Evolutionary conservation across 306 rosid species (phyloP).

Genomic region (Cajanus cajan): DNA sequence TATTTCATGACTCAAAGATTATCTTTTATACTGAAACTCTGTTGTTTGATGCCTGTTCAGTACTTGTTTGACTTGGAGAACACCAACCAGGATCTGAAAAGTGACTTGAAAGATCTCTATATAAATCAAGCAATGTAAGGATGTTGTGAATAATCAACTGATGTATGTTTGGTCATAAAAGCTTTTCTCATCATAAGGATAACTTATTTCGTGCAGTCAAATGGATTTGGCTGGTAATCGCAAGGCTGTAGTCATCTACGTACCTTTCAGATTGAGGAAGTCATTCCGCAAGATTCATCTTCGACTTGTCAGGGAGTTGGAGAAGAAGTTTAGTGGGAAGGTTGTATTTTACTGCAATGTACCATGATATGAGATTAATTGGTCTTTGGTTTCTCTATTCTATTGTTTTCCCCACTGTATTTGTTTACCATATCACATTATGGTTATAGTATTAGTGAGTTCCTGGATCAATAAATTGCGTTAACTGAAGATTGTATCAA

Average conservation of each 20-base stretch:
- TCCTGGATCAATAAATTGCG: not conserved
- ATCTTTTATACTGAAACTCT: not conserved
- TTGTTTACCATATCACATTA: not conserved
- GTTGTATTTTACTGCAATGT: constrained; percentile 26
- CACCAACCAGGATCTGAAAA: constrained; percentile 67
- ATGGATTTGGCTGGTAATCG: constrained; percentile 61
- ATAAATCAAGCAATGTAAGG: constrained; percentile 64
- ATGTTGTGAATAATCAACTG: not conserved
- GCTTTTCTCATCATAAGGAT: not conserved
- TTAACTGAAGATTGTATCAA: not conserved
- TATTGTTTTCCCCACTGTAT: not conserved
- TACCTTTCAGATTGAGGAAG: constrained; percentile 71
- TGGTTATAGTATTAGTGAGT: not conserved
- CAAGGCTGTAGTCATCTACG: constrained; percentile 69
- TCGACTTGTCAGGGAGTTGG: constrained; percentile 71
- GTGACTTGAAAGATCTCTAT: constrained; percentile 75
- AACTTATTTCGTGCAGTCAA: constrained; percentile 42
- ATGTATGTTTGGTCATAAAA: not conserved
- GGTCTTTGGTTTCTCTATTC: not conserved
- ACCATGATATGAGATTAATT: not conserved
- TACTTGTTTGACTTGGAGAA: constrained; percentile 76
- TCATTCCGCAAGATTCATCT: constrained; percentile 66
- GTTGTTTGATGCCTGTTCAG: constrained; percentile 36
- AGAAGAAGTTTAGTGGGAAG: constrained; percentile 81
- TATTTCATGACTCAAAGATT: not conserved